Evolutionary conservation across 306 rosid species (phyloP), one percentile per base, ranked within the genome.

Genomic region (Pueraria montana): DNA sequence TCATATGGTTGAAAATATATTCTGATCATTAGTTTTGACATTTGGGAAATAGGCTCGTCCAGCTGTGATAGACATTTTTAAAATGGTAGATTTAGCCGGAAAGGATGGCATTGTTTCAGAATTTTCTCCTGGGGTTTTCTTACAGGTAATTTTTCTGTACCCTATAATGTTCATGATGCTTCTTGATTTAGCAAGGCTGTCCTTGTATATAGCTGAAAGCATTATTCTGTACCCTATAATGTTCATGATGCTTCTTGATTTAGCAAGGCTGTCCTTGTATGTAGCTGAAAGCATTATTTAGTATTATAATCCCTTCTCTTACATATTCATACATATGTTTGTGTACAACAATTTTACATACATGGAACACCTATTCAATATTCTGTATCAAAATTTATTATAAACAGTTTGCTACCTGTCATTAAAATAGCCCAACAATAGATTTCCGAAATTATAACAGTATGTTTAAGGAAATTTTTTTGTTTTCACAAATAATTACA

Each of bases 61-160:
- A 58, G 93, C 99, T 65, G 99, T 88, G 65, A 80, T 93, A 74
- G 89, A 87, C 79, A 76, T 86, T 82, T 89, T 96, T 76, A 89
- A 88, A 86, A 84, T 30, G 88, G 92, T 90, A 64, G 96, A 84
- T 78, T 90, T 96, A 87, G 89, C 93, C 38, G 98, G 98, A 87
- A 90, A 89, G 84, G 97, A 87, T 85, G 96, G 99, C 84, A 86
- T 91, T 80, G 94, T 91, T 76, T 96, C 99, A 69, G 94, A 93
- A 65, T 83, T 81, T 82, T 89, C 97, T 76, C 96, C 96, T 42
- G 99, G 98, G 72, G 97, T 96, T 83, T 96, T 96, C 89, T 72
- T 92, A 74, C 99, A 93, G 98, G 99, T 95, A 79, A 88, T 50
- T 70, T 73, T 77, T 81, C 46, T 24, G 17, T 74, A 42, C 56